These are phyloP conservation scores for Boletellus ananiceps DNA, from an alignment of 768 basidiomycete species.

Conservation along the genomic window DNA sequence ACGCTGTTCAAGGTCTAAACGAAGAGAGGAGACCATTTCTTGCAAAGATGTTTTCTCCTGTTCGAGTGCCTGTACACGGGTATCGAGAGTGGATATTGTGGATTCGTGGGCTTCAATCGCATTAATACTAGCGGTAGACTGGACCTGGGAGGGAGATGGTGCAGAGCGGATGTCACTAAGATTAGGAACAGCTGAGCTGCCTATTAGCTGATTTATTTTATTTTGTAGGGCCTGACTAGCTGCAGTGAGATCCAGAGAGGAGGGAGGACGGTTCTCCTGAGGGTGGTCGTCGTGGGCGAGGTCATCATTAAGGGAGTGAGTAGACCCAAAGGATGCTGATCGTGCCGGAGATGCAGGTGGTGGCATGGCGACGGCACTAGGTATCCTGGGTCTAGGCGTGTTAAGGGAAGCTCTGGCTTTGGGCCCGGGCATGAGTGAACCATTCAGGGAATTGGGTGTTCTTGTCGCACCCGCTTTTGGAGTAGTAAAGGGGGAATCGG, in stretches of 20 bases:
- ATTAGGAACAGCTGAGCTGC: constrained; percentile 22
- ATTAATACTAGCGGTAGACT: constrained; percentile 35
- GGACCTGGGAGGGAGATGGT: constrained; percentile 30
- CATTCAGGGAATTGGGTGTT: constrained; percentile 8
- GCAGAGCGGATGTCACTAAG: constrained; percentile 10
- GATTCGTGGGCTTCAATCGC: constrained; percentile 12
- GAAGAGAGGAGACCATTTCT: constrained; percentile 24
- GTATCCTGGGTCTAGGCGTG: constrained; percentile 62
- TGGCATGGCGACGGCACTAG: constrained; percentile 77
- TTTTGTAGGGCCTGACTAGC: constrained; percentile 45
- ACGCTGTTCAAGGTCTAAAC: constrained; percentile 20
- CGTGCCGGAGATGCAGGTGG: constrained; percentile 64
- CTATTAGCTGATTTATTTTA: constrained; percentile 43
- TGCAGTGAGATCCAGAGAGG: constrained; percentile 35
- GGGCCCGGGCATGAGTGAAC: constrained; percentile 14
- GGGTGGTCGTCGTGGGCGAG: constrained; percentile 9
- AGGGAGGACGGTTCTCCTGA: constrained; percentile 13
- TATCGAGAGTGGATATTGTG: constrained; percentile 19
- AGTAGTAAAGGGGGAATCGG: constrained; percentile 59
- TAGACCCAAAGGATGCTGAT: constrained; percentile 31
- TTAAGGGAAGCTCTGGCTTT: constrained; percentile 34
- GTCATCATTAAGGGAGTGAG: constrained; percentile 37
- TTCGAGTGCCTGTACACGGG: constrained; percentile 56
- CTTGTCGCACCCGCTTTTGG: constrained; percentile 51
- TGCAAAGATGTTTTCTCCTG: constrained; percentile 65